Percentiles rank a stretch among this genome's conserved stretches.
Conservation (phyloP, 2,329 filamentous ascomycete species). For the Cladosporium sp. region DNA sequence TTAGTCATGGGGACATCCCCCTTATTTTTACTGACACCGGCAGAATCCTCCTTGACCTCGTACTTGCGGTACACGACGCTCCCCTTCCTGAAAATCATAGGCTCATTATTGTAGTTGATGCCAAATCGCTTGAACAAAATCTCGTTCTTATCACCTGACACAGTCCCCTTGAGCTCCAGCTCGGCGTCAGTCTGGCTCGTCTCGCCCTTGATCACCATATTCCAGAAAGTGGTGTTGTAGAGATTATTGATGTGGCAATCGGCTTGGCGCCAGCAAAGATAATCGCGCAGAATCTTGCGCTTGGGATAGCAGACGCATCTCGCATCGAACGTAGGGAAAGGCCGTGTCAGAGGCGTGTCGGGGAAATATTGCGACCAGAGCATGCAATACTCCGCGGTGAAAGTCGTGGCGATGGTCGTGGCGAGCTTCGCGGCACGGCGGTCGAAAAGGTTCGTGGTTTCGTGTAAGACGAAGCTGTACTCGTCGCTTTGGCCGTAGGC, state of each 20-base stretch:
- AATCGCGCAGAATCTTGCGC: constrained; percentile 80
- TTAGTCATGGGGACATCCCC: constrained; percentile 44
- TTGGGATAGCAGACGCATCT: constrained; percentile 87
- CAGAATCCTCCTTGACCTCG: constrained; percentile 62
- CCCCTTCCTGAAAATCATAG: constrained; percentile 88
- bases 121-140: constrained; percentile 85
- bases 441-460: constrained; percentile 79
- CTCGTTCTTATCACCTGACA: constrained; percentile 90
- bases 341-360: constrained; percentile 66
- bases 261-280: constrained; percentile 94
- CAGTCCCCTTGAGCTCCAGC: constrained; percentile 74
- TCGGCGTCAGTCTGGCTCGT: constrained; percentile 79
- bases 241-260: constrained; percentile 99
- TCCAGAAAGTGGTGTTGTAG: constrained; percentile 97
- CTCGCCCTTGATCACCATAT: constrained; percentile 74
- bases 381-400: constrained; percentile 86
- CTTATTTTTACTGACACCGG: constrained; percentile 73
- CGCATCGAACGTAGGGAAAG: constrained; percentile 88
- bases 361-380: constrained; percentile 78
- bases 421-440: constrained; percentile 84
- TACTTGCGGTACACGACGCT: constrained; percentile 73
- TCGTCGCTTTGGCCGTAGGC: constrained; percentile 96
- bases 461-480: constrained; percentile 65
- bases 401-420: constrained; percentile 87
- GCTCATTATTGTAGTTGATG: constrained; percentile 98